phyloP scores from a whole-genome alignment of 805 yeast genomes.

The Cyberlindnera amylophila region DNA sequence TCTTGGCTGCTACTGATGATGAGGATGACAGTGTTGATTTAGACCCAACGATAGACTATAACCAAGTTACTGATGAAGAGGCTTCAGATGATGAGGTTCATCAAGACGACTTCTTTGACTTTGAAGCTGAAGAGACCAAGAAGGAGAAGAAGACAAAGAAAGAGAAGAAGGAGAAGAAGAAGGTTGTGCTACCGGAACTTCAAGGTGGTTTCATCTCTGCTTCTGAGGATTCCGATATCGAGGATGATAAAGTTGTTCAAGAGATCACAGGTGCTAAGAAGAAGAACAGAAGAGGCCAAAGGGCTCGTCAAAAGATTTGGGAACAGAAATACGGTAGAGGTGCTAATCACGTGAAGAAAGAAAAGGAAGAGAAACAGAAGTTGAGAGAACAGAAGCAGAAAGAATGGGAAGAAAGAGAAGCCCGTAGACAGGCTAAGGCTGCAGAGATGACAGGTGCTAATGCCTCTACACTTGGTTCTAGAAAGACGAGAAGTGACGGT shows the following conservation, averaged over 20 bases:
- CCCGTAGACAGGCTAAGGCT: conserved; percentile 52
- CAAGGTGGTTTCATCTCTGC: conserved; percentile 83
- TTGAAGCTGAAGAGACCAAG: conserved; percentile 25
- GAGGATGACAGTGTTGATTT: conserved; percentile 37
- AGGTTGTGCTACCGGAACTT: conserved; percentile 56
- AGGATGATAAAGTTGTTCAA: conserved; percentile 47
- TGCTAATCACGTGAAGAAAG: conserved; percentile 81
- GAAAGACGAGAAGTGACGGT: conserved; percentile 17
- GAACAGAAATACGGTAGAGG: conserved; percentile 78
- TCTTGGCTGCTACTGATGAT: conserved; percentile 36
- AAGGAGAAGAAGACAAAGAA: conserved; percentile 30
- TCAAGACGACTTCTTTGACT: conserved; percentile 39
- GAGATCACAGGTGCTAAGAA: conserved; percentile 50
- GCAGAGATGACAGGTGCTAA: conserved; percentile 38
- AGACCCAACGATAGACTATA: conserved; percentile 37
- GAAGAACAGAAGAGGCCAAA: conserved; percentile 92
- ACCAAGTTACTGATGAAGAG: conserved; percentile 61
- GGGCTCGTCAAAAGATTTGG: conserved; percentile 97
- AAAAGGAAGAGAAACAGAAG: conserved; percentile 47
- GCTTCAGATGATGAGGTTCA: conserved; percentile 35
- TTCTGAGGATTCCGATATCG: conserved; percentile 69
- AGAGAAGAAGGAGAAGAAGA: conserved; percentile 34
- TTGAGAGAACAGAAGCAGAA: conserved; percentile 56
- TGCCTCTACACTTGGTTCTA: conserved; percentile 36
- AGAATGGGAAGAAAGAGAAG: conserved; percentile 71